Evolutionary conservation across 2,329 filamentous ascomycete genomes (phyloP).

Genomic region (Plenodomus tracheiphilus): DNA sequence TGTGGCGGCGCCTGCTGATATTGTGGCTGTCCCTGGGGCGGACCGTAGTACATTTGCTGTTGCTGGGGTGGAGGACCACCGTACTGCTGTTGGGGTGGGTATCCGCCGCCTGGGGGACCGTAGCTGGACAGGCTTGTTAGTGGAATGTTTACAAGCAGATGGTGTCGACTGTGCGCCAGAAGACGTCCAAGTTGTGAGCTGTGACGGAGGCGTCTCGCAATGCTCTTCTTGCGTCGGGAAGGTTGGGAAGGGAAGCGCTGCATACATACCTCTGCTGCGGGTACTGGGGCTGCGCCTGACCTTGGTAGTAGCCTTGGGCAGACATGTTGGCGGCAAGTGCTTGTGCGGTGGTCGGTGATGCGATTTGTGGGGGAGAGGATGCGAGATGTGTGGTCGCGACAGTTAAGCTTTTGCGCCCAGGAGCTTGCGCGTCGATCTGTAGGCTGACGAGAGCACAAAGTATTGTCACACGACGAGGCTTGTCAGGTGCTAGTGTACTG

Average conservation of each 20-base stretch:
- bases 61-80: conserved; percentile 28
- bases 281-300: conserved; percentile 37
- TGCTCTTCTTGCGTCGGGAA: too few species aligned
- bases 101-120: conserved; percentile 18
- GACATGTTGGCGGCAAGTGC: conserved; percentile 31
- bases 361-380: not conserved
- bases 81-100: conserved; percentile 19
- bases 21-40: conserved; percentile 40
- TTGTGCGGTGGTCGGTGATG: too few species aligned
- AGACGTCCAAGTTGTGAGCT: too few species aligned
- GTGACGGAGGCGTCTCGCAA: too few species aligned
- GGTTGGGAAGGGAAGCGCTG: not conserved
- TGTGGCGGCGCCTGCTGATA: conserved; percentile 56
- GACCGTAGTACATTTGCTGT: conserved; percentile 31
- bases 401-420: conserved; percentile 6
- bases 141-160: not conserved
- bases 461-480: too few species aligned
- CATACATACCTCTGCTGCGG: conserved; percentile 38
- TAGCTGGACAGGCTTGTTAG: conserved; percentile 17
- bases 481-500: too few species aligned
- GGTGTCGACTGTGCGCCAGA: not conserved
- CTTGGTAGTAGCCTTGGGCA: conserved; percentile 44
- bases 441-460: not conserved
- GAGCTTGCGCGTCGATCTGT: conserved; percentile 1
- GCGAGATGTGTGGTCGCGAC: not conserved